Conservation (phyloP, 2,329 filamentous ascomycete species). For the Didymella keratinophila region DNA sequence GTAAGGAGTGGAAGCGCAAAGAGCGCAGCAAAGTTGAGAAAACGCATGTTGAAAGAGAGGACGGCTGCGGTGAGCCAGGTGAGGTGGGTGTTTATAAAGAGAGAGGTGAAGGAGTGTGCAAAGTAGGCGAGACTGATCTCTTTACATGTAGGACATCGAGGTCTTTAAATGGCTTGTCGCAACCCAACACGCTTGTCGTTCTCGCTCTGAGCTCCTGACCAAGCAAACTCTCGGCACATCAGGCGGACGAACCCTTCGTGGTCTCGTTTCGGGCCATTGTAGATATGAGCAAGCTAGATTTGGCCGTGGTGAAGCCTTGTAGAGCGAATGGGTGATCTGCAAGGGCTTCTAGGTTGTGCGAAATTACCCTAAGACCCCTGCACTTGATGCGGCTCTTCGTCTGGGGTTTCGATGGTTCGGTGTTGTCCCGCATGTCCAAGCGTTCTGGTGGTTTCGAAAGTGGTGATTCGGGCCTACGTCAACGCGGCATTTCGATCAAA, state of each 20-base stretch:
- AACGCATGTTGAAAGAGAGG: conserved; percentile 37
- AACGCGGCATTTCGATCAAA: conserved; percentile 17
- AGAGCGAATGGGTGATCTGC: conserved; percentile 13
- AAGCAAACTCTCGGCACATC: conserved; percentile 7
- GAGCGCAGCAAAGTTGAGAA: conserved; percentile 29
- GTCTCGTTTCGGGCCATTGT: not conserved
- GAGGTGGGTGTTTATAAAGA: not conserved
- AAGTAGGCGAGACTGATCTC: not conserved
- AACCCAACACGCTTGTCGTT: conserved; percentile 2
- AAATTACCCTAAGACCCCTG: conserved; percentile 2
- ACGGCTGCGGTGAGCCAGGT: conserved; percentile 24
- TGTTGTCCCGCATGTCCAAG: not conserved
- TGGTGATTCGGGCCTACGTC: conserved; percentile 13
- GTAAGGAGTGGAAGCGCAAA: conserved; percentile 29
- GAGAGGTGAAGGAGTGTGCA: conserved; percentile 16
- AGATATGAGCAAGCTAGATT: conserved; percentile 7
- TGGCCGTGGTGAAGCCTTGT: conserved; percentile 15
- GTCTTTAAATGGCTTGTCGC: not conserved
- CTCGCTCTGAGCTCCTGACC: not conserved
- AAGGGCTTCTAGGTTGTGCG: not conserved
- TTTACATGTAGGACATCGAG: not conserved
- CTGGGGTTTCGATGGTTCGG: not conserved
- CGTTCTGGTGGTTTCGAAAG: conserved; percentile 9
- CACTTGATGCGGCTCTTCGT: not conserved
- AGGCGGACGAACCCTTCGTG: conserved; percentile 12